Evolutionary conservation across 2,329 filamentous ascomycete species (phyloP).

Genomic region (Emergomyces pasteurianus): DNA sequence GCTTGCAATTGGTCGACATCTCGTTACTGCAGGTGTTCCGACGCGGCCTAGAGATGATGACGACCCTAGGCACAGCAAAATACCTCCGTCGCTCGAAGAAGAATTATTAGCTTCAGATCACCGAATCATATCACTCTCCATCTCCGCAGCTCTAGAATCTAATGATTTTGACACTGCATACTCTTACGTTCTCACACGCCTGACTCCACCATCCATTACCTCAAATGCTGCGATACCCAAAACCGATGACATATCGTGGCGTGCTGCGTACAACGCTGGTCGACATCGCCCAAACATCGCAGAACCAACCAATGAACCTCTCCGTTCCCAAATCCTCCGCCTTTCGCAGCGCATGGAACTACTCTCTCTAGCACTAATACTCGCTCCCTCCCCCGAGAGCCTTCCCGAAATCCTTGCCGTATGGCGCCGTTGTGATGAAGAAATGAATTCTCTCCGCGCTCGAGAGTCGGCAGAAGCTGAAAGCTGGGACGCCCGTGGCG

Average conservation of each 20-base stretch:
- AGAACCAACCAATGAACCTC: conserved; percentile 19
- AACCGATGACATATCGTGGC: conserved; percentile 50
- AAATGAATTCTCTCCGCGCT: conserved; percentile 42
- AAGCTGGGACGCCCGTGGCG: conserved; percentile 45
- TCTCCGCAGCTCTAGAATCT: conserved; percentile 31
- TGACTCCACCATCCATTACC: conserved; percentile 30
- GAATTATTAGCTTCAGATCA: conserved; percentile 30
- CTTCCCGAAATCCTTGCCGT: conserved; percentile 50
- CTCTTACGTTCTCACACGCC: conserved; percentile 51
- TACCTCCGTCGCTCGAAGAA: conserved; percentile 13
- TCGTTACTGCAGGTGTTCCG: conserved; percentile 38
- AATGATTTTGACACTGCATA: conserved; percentile 50
- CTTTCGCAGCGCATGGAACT: conserved; percentile 55
- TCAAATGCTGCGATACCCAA: conserved; percentile 16
- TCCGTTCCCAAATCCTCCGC: conserved; percentile 38
- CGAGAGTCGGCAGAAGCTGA: conserved; percentile 46
- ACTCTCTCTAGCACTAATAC: conserved; percentile 48
- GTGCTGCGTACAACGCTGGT: conserved; percentile 51
- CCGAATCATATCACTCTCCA: conserved; percentile 35
- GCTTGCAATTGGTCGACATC: conserved; percentile 47
- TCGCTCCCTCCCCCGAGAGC: conserved; percentile 43
- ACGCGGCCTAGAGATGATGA: conserved; percentile 16
- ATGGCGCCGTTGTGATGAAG: conserved; percentile 53
- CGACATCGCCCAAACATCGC: conserved; percentile 35
- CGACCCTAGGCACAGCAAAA: conserved; percentile 7